Evolutionary conservation across 305 asterid species (phyloP).

Genomic region (Solanum chacoense): DNA sequence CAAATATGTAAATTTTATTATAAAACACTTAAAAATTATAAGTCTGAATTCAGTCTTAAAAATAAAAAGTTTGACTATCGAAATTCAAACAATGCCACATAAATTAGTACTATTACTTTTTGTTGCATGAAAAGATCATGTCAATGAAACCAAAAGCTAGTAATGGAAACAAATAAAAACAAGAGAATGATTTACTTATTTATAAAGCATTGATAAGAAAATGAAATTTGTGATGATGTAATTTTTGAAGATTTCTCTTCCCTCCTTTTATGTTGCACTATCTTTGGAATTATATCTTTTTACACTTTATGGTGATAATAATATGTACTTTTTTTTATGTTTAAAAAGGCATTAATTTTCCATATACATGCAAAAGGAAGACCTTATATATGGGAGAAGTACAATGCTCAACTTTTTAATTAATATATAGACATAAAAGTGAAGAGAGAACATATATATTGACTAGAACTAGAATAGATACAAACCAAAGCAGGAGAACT

Average conservation of each 20-base stretch:
- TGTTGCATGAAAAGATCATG: not conserved
- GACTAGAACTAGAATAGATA: not conserved
- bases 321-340: not conserved
- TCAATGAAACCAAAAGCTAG: not conserved
- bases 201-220: not conserved
- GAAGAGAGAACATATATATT: not conserved
- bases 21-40: not conserved
- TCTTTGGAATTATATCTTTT: not conserved
- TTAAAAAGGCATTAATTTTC: not conserved
- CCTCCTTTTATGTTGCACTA: not conserved
- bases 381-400: not conserved
- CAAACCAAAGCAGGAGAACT: not conserved
- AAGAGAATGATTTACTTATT: not conserved
- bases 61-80: not conserved
- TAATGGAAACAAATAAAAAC: not conserved
- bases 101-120: not conserved
- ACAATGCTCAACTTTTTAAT: not conserved
- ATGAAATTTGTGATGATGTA: not conserved
- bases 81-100: not conserved
- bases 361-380: not conserved
- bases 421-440: not conserved
- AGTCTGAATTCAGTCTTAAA: accelerated
- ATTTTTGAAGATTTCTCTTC: not conserved
- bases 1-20: not conserved
- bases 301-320: not conserved